Conservation (phyloP, 805 yeast species). For the Wickerhamomyces tratensis region DNA sequence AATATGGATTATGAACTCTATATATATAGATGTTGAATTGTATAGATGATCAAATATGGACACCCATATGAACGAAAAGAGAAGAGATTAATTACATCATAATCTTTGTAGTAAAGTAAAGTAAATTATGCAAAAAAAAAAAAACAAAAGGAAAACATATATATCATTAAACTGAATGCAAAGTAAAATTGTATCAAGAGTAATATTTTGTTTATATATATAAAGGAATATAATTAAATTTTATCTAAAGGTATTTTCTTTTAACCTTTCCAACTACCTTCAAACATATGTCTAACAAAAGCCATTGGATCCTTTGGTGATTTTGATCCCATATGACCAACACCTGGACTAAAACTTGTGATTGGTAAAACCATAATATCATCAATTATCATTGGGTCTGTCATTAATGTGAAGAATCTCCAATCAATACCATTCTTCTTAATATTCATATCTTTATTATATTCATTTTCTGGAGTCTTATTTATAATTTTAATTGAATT, state of each 20-base stretch:
- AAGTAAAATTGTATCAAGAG: too few species aligned
- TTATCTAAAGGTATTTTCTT: neutral
- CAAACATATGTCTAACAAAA: slow-evolving; percentile 52
- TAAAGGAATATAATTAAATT: too few species aligned
- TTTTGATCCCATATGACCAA: slow-evolving; percentile 59
- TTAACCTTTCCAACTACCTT: slow-evolving; percentile 51
- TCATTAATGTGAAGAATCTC: slow-evolving; percentile 54
- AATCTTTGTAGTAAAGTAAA: too few species aligned
- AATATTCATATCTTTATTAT: slow-evolving; percentile 19
- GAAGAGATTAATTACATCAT: too few species aligned
- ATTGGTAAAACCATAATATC: slow-evolving; percentile 69
- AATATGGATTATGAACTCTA: too few species aligned
- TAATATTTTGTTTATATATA: too few species aligned
- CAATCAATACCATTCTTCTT: slow-evolving; percentile 36
- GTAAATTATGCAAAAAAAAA: too few species aligned
- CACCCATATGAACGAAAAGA: too few species aligned
- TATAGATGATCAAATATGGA: too few species aligned
- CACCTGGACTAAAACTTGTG: slow-evolving; percentile 60
- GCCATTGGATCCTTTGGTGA: slow-evolving; percentile 35
- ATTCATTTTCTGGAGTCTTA: slow-evolving; percentile 13
- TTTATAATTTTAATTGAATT: slow-evolving; percentile 3
- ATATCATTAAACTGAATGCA: too few species aligned
- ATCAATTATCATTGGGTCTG: slow-evolving; percentile 44
- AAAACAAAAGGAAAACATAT: too few species aligned
- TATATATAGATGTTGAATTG: too few species aligned